Evolutionary conservation across 2,329 filamentous ascomycete genomes (phyloP).

Genomic region (Rhexocercosporidium sp.): DNA sequence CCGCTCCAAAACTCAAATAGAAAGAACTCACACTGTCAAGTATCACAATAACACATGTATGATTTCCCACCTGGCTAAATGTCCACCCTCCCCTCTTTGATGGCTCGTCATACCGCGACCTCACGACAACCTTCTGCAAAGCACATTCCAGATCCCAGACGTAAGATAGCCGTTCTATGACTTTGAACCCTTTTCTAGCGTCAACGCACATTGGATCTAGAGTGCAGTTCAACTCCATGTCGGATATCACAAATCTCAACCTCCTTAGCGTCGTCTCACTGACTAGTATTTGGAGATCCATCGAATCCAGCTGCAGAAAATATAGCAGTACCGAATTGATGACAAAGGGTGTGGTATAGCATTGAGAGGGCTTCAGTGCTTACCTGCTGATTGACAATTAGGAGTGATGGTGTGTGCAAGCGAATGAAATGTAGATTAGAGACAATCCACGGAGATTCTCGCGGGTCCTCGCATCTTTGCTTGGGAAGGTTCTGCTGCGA

Average conservation of each 20-base stretch:
- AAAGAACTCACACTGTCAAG: background rate
- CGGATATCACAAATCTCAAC: conserved; percentile 27
- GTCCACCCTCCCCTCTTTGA: background rate
- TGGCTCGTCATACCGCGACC: conserved; percentile 15
- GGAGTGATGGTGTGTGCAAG: conserved; percentile 40
- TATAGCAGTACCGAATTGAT: conserved; percentile 30
- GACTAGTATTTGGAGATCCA: conserved; percentile 32
- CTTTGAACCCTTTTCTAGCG: conserved; percentile 17
- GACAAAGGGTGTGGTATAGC: conserved; percentile 39
- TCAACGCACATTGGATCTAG: background rate
- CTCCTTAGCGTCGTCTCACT: conserved; percentile 26
- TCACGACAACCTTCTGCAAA: conserved; percentile 23
- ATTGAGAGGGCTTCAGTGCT: conserved; percentile 38
- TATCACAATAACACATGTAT: background rate
- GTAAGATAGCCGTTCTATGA: conserved; percentile 29
- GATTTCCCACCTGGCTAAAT: background rate
- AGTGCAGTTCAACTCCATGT: conserved; percentile 21
- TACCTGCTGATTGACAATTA: conserved; percentile 45
- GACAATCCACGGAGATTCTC: background rate
- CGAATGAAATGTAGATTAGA: background rate
- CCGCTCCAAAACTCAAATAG: background rate
- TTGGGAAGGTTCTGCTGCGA: background rate
- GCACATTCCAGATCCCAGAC: conserved; percentile 21
- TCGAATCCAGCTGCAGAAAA: conserved; percentile 17
- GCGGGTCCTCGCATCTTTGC: background rate